Percentiles rank a stretch among this genome's conserved stretches.
These are phyloP conservation scores for Pseudogymnoascus sp. DNA, from an alignment of 2,329 filamentous ascomycete species.

Conservation along the genomic window DNA sequence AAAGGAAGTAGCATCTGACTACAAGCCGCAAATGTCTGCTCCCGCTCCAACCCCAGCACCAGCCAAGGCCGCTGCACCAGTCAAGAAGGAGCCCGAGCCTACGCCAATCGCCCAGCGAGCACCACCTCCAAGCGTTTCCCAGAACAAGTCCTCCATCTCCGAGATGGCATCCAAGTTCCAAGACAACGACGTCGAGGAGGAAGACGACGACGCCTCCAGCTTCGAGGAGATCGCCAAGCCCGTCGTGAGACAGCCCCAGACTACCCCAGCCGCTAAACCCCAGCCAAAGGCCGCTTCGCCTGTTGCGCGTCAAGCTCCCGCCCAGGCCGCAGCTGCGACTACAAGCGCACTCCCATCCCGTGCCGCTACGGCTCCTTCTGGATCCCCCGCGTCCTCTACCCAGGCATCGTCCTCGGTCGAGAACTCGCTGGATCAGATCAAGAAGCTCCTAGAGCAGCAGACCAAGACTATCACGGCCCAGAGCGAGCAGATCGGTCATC, in stretches of 20 bases:
- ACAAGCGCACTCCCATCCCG: conserved; percentile 24
- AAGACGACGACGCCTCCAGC: conserved; percentile 55
- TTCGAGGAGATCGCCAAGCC: conserved; percentile 83
- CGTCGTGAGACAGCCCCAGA: conserved; percentile 45
- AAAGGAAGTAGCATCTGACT: conserved; percentile 64
- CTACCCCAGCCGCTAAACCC: conserved; percentile 31
- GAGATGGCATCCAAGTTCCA: conserved; percentile 80
- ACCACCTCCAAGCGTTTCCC: conserved; percentile 62
- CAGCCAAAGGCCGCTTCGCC: conserved; percentile 35
- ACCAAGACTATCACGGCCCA: conserved; percentile 70
- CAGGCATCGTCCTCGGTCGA: conserved; percentile 42
- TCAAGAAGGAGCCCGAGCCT: conserved; percentile 43
- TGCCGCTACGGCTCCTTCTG: conserved; percentile 18
- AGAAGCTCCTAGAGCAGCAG: conserved; percentile 66
- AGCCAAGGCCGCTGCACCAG: conserved; percentile 36
- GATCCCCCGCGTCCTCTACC: conserved; percentile 29
- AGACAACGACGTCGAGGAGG: conserved; percentile 56
- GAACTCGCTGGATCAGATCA: conserved; percentile 66
- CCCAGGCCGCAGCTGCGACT: conserved; percentile 22
- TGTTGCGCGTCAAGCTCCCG: conserved; percentile 20
- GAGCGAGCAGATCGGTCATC: conserved; percentile 60
- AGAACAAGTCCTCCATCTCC: conserved; percentile 81
- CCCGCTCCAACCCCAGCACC: conserved; percentile 36
- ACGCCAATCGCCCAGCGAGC: conserved; percentile 43
- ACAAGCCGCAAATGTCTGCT: conserved; percentile 46